Percentiles rank a stretch among this genome's conserved stretches.
Evolutionary conservation across 2,329 filamentous ascomycete genomes (phyloP).

Genomic region (Pseudogymnoascus verrucosus): DNA sequence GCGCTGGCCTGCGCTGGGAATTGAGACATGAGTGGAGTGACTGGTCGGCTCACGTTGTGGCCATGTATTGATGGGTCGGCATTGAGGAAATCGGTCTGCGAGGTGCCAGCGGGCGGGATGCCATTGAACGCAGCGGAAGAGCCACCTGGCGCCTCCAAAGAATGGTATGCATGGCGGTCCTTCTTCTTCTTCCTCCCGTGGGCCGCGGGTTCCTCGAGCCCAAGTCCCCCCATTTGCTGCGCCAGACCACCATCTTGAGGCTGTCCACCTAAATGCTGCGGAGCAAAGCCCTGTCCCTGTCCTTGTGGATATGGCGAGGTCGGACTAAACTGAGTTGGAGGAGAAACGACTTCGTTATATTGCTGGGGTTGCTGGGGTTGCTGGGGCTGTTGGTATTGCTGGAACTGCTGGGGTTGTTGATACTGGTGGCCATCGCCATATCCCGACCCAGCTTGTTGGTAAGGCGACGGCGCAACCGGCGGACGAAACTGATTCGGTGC

Average conservation of each 20-base stretch:
- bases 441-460: slow-evolving; percentile 27
- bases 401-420: slow-evolving; percentile 13
- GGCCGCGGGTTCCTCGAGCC: slow-evolving; percentile 46
- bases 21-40: slow-evolving; percentile 42
- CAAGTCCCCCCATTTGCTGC: slow-evolving; percentile 72
- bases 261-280: slow-evolving; percentile 27
- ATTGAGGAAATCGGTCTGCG: slow-evolving; percentile 51
- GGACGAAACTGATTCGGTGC: slow-evolving; percentile 49
- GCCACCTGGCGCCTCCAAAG: slow-evolving; percentile 63
- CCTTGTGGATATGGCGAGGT: slow-evolving; percentile 22
- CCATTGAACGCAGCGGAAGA: slow-evolving; percentile 64
- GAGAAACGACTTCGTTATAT: neutral
- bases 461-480: slow-evolving; percentile 45
- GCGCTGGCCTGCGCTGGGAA: slow-evolving; percentile 53
- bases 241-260: slow-evolving; percentile 46
- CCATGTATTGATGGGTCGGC: slow-evolving; percentile 38
- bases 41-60: slow-evolving; percentile 39
- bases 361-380: slow-evolving; percentile 25
- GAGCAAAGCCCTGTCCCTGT: slow-evolving; percentile 25
- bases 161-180: slow-evolving; percentile 87
- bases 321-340: slow-evolving; percentile 1
- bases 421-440: slow-evolving; percentile 14
- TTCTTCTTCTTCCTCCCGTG: slow-evolving; percentile 72
- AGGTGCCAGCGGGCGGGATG: slow-evolving; percentile 50
- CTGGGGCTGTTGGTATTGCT: slow-evolving; percentile 15